These are phyloP conservation scores for Aurantiochytrium sp. DNA, from an alignment of 108 stramenopile genomes.

Conservation along the genomic window DNA sequence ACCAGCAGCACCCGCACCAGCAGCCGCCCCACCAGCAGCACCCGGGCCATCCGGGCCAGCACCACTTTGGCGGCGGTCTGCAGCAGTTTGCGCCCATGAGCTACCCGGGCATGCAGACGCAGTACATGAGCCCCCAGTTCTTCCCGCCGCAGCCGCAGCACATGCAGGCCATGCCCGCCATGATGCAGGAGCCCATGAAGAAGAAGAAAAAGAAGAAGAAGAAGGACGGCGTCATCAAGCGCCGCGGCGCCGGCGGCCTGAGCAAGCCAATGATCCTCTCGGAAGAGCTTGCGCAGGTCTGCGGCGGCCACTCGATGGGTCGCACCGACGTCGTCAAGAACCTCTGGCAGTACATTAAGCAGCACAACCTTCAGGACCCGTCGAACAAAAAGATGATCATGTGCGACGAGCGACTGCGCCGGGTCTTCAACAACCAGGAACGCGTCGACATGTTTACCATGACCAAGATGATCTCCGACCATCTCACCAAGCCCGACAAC, in stretches of 20 bases:
- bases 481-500: background rate
- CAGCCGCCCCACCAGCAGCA: background rate
- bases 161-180: background rate
- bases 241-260: constrained; percentile 8
- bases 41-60: background rate
- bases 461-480: constrained; percentile 9
- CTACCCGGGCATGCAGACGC: background rate
- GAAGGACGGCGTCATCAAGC: background rate
- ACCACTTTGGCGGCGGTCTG: background rate
- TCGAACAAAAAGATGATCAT: constrained; percentile 32
- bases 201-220: constrained; percentile 33
- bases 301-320: constrained; percentile 19
- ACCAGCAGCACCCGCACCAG: background rate
- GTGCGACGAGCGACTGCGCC: constrained; percentile 29
- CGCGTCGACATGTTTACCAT: constrained; percentile 31
- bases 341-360: constrained; percentile 40
- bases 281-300: background rate
- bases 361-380: constrained; percentile 36
- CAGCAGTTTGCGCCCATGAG: constrained; percentile 10
- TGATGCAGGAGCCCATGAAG: background rate
- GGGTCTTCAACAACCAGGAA: constrained; percentile 30
- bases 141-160: background rate
- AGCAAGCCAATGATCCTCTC: background rate
- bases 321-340: constrained; percentile 31
- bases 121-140: background rate